Base-by-base conservation (phyloP, 2,329 filamentous ascomycete genomes). In the Diplodia sapinea region DNA sequence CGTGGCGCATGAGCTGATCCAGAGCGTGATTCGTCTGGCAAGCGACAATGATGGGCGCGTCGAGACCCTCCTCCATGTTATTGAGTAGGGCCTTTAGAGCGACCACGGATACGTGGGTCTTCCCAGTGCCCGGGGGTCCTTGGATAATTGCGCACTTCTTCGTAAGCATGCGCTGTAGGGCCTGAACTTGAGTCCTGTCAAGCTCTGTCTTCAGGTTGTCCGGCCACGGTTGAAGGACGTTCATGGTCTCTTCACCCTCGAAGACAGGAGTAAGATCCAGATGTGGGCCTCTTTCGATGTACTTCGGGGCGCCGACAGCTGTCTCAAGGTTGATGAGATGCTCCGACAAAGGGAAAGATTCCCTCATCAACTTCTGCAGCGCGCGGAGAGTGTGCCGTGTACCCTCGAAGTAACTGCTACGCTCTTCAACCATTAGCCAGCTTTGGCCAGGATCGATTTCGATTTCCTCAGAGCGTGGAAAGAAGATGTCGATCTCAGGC, bases 1-100 rank as follows among this genome's bases (percentile, higher is more conserved):
- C 83, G 66, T 89, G 87, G 0, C 81, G 79, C 0, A 97, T 81
- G 0, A 97, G 82, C 74, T 97, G 93, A 72, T 97, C 93, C 0
- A 97, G 81, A 0, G 93, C 93, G 77, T 97, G 93, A 68, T 97
- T 97, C 0, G 93, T 97, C 73, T 97, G 93, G 8, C 92, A 93
- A 0, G 93, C 86, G 3, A 97, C 83, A 23, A 97, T 84, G 36
- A 97, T 88, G 0, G 91, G 91, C 9, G 88, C 85, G 68, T 89
- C 87, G 2, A 7, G 0, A 78, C 81, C 1, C 13, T 36, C 29
- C 3, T 11, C 12, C 73, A 87, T 83, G 65, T 90, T 91, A 1
- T 83, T 78, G 0, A 92, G 80, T 65, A 94, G 80, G 1, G 89
- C 82, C 56, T 86, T 87, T 11, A 97, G 77, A 0, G 90, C 90